Percentiles rank a stretch among this genome's conserved stretches.
Evolutionary conservation across 257 asterid genomes (phyloP).

Genomic region (Primulina tabacum): DNA sequence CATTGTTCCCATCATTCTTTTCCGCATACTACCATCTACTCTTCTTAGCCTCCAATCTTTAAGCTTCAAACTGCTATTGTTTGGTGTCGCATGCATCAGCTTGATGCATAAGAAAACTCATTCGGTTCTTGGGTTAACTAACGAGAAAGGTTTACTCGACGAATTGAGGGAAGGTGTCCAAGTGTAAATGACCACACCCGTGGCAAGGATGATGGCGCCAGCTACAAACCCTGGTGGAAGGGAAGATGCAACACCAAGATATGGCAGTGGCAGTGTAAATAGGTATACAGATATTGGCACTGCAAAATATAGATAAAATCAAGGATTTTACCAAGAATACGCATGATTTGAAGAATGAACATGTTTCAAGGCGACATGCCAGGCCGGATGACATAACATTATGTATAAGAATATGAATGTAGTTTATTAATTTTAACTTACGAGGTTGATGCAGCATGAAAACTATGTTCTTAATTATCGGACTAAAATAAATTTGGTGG

Average conservation of each 20-base stretch:
- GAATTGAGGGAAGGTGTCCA: conserved; percentile 58
- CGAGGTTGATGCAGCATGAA: background rate
- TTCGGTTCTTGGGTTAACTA: conserved; percentile 25
- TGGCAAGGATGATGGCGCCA: conserved; percentile 61
- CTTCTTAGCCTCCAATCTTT: background rate
- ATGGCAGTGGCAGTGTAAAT: conserved; percentile 90
- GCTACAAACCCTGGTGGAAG: conserved; percentile 86
- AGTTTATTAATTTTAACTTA: background rate
- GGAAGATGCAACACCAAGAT: conserved; percentile 74
- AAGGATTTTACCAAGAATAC: conserved; percentile 10
- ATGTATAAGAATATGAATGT: background rate
- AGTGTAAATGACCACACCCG: conserved; percentile 63
- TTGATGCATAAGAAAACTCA: conserved; percentile 3
- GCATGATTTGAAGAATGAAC: background rate
- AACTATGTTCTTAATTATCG: background rate
- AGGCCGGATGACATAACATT: background rate
- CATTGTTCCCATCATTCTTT: background rate
- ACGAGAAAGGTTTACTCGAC: conserved; percentile 32
- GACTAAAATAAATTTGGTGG: background rate
- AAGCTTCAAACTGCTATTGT: background rate
- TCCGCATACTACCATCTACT: background rate
- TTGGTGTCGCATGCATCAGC: conserved; percentile 4
- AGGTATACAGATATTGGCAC: conserved; percentile 82
- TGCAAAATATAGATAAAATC: conserved; percentile 31
- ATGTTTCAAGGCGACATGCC: background rate